A percentile compares a stretch with the other conserved stretches of the same genome.
Evolutionary conservation across 345 rosid genomes (phyloP).

Genomic region (Salix arbutifolia): DNA sequence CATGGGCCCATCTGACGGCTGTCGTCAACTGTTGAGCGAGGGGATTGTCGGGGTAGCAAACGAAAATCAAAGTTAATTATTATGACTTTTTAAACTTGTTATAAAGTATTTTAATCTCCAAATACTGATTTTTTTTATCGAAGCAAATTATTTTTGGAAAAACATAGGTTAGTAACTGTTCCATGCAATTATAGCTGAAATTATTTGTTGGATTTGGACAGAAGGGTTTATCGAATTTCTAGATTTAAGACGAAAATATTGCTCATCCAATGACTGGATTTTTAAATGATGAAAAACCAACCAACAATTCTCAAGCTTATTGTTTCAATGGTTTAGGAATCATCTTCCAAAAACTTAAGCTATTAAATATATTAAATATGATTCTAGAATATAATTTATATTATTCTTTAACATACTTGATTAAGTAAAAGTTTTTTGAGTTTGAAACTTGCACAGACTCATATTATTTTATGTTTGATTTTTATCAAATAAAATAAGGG

Average conservation of each 20-base stretch:
- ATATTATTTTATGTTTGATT: no score
- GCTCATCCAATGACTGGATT: neutral
- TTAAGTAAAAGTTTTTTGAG: rapidly evolving
- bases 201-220: neutral
- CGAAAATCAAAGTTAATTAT: neutral
- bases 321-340: neutral
- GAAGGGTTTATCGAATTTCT: neutral
- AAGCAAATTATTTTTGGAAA: neutral
- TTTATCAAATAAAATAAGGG: no score
- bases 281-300: neutral
- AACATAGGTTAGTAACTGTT: neutral
- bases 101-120: neutral
- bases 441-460: no score
- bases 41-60: neutral
- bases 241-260: neutral
- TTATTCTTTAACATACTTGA: no score
- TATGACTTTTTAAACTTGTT: neutral
- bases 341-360: no score
- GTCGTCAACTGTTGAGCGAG: neutral
- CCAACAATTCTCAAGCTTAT: neutral
- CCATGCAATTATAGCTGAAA: neutral
- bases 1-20: slow-evolving; percentile 2
- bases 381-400: no score
- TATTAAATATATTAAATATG: no score
- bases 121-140: neutral